A percentile compares a stretch with the other conserved stretches of the same genome.
These are phyloP conservation scores for Prunus dulcis DNA, from an alignment of 306 rosid species.

Conservation along the genomic window DNA sequence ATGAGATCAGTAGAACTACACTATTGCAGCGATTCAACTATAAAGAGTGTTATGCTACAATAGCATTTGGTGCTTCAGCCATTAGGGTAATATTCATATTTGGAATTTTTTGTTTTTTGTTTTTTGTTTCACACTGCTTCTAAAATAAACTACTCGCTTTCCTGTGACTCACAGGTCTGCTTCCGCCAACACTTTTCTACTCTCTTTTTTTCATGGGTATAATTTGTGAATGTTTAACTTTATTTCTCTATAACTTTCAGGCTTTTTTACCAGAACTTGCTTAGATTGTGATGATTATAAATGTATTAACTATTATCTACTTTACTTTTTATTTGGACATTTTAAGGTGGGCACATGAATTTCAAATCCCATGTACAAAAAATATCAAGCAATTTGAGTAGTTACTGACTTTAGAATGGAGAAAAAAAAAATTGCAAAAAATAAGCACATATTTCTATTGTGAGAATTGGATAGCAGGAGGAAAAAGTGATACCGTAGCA, in stretches of 20 bases:
- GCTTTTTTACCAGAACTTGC: not conserved
- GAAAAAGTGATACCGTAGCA: conserved; percentile 65
- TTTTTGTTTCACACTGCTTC: conserved; percentile 1
- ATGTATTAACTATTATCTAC: not conserved
- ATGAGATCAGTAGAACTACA: not conserved
- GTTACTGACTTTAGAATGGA: not conserved
- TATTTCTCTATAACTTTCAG: not conserved
- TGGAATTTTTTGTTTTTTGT: not conserved
- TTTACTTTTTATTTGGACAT: not conserved
- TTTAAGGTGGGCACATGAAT: not conserved
- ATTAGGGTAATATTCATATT: not conserved
- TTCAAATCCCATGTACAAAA: not conserved
- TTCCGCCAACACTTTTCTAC: not conserved
- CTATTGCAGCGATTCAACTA: not conserved
- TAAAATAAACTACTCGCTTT: not conserved
- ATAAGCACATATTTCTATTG: not conserved
- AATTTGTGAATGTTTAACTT: not conserved
- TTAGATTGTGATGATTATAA: not conserved
- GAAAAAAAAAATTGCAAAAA: not conserved
- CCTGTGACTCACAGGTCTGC: not conserved
- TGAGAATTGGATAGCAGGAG: conserved; percentile 13
- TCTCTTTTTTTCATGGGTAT: not conserved
- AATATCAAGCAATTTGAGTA: not conserved
- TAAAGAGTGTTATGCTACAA: not conserved
- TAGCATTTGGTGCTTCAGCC: not conserved